Percentiles rank a stretch among this genome's conserved stretches.
Evolutionary conservation across 106 monocot species (phyloP).

Genomic region (Xerophyta viscosa): DNA sequence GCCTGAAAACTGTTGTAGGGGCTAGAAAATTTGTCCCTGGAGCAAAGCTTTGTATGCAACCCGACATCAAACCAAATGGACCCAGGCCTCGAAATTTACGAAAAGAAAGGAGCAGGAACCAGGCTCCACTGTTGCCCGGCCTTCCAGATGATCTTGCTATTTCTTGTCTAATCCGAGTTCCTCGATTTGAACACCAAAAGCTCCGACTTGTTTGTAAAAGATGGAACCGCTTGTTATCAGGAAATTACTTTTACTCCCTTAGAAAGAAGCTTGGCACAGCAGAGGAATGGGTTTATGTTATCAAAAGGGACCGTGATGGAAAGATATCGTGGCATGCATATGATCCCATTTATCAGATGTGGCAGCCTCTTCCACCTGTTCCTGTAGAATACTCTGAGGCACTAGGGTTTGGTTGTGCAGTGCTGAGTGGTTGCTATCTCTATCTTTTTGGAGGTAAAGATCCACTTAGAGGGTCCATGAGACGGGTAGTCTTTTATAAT

Average conservation of each 20-base stretch:
- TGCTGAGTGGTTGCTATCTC: constrained; percentile 25
- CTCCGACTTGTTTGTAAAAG: constrained; percentile 20
- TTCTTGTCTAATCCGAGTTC: constrained; percentile 24
- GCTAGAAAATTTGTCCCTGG: constrained; percentile 30
- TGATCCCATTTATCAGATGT: constrained; percentile 23
- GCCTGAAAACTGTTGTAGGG: constrained; percentile 25
- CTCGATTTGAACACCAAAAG: constrained; percentile 21
- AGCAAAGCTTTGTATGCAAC: constrained; percentile 24
- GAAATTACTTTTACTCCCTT: constrained; percentile 27
- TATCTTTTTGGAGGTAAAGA: constrained; percentile 35
- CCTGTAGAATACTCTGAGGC: constrained; percentile 25
- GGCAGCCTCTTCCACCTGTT: constrained; percentile 29
- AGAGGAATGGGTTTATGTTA: constrained; percentile 30
- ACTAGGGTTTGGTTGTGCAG: constrained; percentile 28
- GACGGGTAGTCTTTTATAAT: constrained; percentile 29
- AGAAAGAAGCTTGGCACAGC: constrained; percentile 16
- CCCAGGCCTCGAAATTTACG: constrained; percentile 12
- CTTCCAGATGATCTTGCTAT: constrained; percentile 34
- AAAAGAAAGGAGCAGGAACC: constrained; percentile 9
- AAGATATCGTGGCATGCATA: constrained; percentile 29
- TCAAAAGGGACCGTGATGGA: constrained; percentile 25
- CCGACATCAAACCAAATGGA: constrained; percentile 16
- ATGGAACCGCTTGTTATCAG: constrained; percentile 18
- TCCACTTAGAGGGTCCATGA: constrained; percentile 22
- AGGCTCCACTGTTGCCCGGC: constrained; percentile 19